Evolutionary conservation across 352 stramenopile species (phyloP).

Genomic region (Blastocystis sp.): DNA sequence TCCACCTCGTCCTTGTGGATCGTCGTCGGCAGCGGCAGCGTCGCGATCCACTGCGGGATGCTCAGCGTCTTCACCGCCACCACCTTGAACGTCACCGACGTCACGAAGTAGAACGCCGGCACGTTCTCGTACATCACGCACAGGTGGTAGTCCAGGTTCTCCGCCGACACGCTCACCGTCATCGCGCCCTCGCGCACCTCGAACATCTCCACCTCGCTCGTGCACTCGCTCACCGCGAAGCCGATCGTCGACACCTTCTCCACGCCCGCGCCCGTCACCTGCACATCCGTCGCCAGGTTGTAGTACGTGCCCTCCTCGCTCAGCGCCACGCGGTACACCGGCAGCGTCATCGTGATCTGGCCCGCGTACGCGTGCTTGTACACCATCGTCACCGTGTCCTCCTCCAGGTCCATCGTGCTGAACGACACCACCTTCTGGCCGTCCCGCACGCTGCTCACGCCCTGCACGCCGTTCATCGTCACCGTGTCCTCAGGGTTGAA

Average conservation of each 20-base stretch:
- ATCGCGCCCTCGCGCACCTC: neutral
- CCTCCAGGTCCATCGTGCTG: slow-evolving; percentile 13
- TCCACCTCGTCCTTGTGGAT: slow-evolving; percentile 15
- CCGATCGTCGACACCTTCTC: slow-evolving; percentile 27
- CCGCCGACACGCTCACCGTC: slow-evolving; percentile 18
- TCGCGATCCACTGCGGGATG: slow-evolving; percentile 21
- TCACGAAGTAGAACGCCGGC: slow-evolving; percentile 15
- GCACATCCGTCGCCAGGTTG: neutral
- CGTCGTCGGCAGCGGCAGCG: slow-evolving; percentile 16
- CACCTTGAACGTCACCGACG: slow-evolving; percentile 39
- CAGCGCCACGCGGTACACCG: slow-evolving; percentile 41
- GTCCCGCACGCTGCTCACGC: neutral
- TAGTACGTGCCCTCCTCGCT: slow-evolving; percentile 26
- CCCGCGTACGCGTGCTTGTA: slow-evolving; percentile 43
- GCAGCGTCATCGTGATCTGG: slow-evolving; percentile 24
- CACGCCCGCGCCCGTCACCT: neutral
- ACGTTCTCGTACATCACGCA: slow-evolving; percentile 20
- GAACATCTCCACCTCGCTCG: neutral
- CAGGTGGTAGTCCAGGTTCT: slow-evolving; percentile 58
- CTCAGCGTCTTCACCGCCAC: neutral
- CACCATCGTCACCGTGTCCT: slow-evolving; percentile 15
- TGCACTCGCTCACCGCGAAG: slow-evolving; percentile 40
- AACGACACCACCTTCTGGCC: slow-evolving; percentile 22
- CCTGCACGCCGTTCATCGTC: slow-evolving; percentile 28
- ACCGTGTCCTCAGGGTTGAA: slow-evolving; percentile 54